Conservation (phyloP, 345 rosid genomes). For the Psidium friedrichsthalianum region DNA sequence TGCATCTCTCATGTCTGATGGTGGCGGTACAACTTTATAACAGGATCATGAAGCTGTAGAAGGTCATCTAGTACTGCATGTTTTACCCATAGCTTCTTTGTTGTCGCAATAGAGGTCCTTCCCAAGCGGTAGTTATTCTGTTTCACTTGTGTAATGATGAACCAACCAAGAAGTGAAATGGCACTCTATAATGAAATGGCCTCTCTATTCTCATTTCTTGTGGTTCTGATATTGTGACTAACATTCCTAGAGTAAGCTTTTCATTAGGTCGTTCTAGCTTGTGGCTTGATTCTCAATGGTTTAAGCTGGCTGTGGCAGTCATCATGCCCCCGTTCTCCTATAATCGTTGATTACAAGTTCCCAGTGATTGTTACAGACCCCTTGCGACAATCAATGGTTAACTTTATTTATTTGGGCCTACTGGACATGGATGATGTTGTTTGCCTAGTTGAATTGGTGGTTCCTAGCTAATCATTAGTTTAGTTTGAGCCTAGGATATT, state of each 20-base stretch:
- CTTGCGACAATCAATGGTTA: background rate
- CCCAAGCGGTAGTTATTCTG: background rate
- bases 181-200: background rate
- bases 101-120: background rate
- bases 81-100: background rate
- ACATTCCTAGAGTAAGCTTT: background rate
- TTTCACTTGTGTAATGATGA: background rate
- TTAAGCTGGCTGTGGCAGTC: background rate
- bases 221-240: background rate
- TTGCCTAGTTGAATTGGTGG: background rate
- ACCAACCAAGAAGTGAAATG: background rate
- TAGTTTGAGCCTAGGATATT: background rate
- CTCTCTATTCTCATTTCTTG: background rate
- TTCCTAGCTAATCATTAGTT: background rate
- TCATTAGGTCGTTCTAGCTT: background rate
- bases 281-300: background rate
- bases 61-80: background rate
- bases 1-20: constrained; percentile 94
- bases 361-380: background rate
- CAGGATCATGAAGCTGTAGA: background rate
- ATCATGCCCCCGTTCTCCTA: background rate
- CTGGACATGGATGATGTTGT: background rate
- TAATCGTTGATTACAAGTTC: background rate
- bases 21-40: constrained; percentile 72
- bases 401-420: background rate